A percentile compares a stretch with the other conserved stretches of the same genome.
Evolutionary conservation across 2,329 filamentous ascomycete species (phyloP).

Genomic region (Rhynchosporium graminicola): DNA sequence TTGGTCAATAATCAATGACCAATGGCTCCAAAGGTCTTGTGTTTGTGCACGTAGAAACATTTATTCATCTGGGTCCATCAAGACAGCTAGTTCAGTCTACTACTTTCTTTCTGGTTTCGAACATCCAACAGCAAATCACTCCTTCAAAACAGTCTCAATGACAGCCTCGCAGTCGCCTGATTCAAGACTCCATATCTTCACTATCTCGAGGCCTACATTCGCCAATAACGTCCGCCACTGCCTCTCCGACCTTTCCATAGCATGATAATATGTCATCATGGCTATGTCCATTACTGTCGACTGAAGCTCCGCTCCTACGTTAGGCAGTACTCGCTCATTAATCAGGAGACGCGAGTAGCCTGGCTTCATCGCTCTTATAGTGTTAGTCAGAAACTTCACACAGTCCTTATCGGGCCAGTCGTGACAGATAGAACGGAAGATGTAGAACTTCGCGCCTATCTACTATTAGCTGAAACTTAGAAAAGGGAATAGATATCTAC

Average conservation of each 20-base stretch:
- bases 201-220: constrained; percentile 10
- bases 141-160: constrained; percentile 14
- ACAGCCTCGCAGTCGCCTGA: constrained; percentile 13
- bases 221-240: constrained; percentile 11
- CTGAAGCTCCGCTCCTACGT: neutral
- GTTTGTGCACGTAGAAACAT: no score
- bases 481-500: neutral
- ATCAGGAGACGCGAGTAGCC: constrained; percentile 12
- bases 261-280: constrained; percentile 10
- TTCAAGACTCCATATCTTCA: constrained; percentile 14
- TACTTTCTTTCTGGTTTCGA: no score
- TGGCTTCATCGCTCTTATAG: constrained; percentile 10
- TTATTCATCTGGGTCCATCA: no score
- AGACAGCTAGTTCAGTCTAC: no score
- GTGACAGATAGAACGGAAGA: constrained; percentile 7
- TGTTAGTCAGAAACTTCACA: neutral
- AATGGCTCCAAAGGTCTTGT: no score
- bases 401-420: constrained; percentile 10
- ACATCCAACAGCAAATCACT: neutral
- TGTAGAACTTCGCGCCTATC: constrained; percentile 9
- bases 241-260: constrained; percentile 16
- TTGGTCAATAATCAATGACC: no score
- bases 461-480: neutral
- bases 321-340: constrained; percentile 2
- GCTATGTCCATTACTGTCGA: constrained; percentile 1